Evolutionary conservation across 139 green algal species (phyloP).

Genomic region (Astrephomene gubernaculifera): DNA sequence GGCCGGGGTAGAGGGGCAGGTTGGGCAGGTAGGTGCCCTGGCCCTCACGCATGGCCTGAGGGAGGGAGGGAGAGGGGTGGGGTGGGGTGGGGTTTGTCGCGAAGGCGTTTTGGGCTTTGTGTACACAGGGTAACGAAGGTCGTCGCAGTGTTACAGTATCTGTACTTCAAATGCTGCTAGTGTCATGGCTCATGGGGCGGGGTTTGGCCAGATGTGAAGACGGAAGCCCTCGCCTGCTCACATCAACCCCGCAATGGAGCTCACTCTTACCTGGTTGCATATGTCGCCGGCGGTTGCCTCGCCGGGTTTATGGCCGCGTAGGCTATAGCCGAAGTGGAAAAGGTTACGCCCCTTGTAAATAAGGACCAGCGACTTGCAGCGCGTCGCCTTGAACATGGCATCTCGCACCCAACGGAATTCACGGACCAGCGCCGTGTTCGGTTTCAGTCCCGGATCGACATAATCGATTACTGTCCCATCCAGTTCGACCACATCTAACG

Average conservation of each 20-base stretch:
- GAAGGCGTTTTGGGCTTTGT: too few species aligned
- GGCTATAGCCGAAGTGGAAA: constrained; percentile 49
- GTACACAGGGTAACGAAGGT: too few species aligned
- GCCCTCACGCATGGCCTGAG: constrained; percentile 63
- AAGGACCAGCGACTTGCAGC: constrained; percentile 66
- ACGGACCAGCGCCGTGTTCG: constrained; percentile 49
- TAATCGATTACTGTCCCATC: constrained; percentile 44
- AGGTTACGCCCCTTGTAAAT: constrained; percentile 69
- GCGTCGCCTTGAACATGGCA: constrained; percentile 62
- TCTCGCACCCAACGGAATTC: constrained; percentile 82
- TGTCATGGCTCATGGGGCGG: too few species aligned
- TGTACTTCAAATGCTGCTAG: too few species aligned
- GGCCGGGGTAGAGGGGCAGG: constrained; percentile 88
- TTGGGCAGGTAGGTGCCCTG: constrained; percentile 93
- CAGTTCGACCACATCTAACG: constrained; percentile 21
- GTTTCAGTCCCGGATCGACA: constrained; percentile 43
- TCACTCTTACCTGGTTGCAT: constrained; percentile 32
- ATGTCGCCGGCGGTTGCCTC: constrained; percentile 68
- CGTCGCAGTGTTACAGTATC: too few species aligned
- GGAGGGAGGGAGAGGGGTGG: not conserved
- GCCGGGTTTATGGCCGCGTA: constrained; percentile 6
- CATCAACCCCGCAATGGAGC: not conserved
- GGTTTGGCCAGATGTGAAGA: too few species aligned
- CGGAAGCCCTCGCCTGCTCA: too few species aligned
- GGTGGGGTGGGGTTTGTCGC: not conserved